Evolutionary conservation across 805 yeast species (phyloP), one percentile per base, ranked within the genome.

Genomic region (Candida ovalis): DNA sequence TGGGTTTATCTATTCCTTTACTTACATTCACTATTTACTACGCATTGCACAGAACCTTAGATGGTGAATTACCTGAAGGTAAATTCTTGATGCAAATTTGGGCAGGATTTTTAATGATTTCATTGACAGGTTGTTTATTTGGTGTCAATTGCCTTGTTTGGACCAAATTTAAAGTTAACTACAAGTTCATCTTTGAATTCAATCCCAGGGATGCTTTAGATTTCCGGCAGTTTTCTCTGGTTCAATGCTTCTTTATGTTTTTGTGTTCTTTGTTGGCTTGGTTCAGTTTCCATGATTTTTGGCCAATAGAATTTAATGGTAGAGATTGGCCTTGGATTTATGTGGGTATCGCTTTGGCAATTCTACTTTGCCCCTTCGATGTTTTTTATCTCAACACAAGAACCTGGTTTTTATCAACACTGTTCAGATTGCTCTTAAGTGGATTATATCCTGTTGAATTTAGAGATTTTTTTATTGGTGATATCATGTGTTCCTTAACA

Each of bases 401-500:
- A 55, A 74, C 74, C 49, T 94, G 97, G 97, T 58, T 92, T 2
- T 71, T 84, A 18, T 68, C 82, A 13, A 82, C 95, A 0, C 47
- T 83, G 1, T 78, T 91, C 75, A 74, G 99, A 59, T 69, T 94
- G 43, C 28, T 84, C 0, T 72, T 87, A 9, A 86, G 96, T 1
- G 98, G 98, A 0, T 72, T 90, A 38, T 94, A 85, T 60, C 97
- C 98, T 0, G 97, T 94, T 46, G 98, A 92, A 68, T 94, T 94
- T 62, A 76, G 91, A 48, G 99, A 94, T 67, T 92, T 94, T 73
- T 89, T 88, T 63, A 53, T 92, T 42, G 99, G 98, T 19, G 99
- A 94, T 66, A 83, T 94, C 27, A 72, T 92, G 44, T 87, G 96
- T 66, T 86, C 96, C 25, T 72, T 94, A 59, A 87, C 96, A 1